Conservation (phyloP, 2,329 filamentous ascomycete genomes). For the Berkeleyomyces rouxiae region DNA sequence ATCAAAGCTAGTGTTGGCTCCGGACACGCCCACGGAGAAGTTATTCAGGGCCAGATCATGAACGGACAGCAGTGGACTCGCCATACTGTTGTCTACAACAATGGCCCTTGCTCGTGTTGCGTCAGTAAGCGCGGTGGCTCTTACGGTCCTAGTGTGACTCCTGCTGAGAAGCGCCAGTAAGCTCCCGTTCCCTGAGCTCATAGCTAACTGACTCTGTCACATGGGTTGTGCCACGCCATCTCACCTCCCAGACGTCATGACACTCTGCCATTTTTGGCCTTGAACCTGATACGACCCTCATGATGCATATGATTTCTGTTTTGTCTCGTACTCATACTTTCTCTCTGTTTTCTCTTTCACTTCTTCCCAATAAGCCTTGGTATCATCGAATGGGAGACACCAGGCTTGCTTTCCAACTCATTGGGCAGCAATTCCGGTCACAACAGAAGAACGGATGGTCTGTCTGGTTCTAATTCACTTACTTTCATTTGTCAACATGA, state of each 20-base stretch:
- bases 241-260: neutral
- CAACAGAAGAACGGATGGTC: neutral
- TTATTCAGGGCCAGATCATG: conserved; percentile 31
- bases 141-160: conserved; percentile 37
- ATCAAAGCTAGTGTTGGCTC: conserved; percentile 19
- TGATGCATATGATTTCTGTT: neutral
- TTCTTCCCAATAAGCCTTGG: neutral
- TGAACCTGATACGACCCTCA: neutral
- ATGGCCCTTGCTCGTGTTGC: conserved; percentile 40
- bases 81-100: conserved; percentile 43
- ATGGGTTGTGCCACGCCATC: neutral
- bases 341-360: neutral
- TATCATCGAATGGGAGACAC: neutral
- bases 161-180: conserved; percentile 31
- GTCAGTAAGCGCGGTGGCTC: conserved; percentile 31
- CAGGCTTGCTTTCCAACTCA: neutral
- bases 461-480: neutral
- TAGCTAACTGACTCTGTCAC: neutral
- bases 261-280: neutral
- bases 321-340: neutral
- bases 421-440: neutral
- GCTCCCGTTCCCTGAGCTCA: neutral
- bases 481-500: neutral
- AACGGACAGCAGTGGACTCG: conserved; percentile 36
- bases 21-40: conserved; percentile 29